phyloP scores from a whole-genome alignment of 148 eudicot genomes.

The Chenopodium quinoa region DNA sequence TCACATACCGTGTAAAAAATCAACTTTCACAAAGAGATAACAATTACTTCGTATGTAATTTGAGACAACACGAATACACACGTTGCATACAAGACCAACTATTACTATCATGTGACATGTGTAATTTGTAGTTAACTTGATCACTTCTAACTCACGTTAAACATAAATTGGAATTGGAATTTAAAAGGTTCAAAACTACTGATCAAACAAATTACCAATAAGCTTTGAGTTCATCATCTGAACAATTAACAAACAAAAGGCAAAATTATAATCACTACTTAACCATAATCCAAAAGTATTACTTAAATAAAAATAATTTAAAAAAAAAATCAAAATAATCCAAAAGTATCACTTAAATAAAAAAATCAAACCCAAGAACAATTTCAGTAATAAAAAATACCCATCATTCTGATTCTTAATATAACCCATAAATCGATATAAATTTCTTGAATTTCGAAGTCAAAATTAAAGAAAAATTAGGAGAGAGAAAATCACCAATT shows the following conservation, averaged over 20 bases:
- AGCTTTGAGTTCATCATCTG: neutral
- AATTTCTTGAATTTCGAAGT: neutral
- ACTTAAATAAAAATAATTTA: neutral
- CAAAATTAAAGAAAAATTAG: neutral
- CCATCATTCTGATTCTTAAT: too few relatives aligned
- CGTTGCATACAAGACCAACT: neutral
- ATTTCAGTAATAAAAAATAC: neutral
- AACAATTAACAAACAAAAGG: neutral
- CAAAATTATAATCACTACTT: neutral
- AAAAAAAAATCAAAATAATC: neutral
- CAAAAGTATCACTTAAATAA: neutral
- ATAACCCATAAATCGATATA: neutral
- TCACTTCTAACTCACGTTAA: neutral
- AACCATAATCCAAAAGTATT: neutral
- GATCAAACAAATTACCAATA: neutral
- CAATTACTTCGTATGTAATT: too few relatives aligned
- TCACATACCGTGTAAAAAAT: neutral
- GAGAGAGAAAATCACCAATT: slow-evolving; percentile 42
- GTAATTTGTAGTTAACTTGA: neutral
- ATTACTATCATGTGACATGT: too few relatives aligned
- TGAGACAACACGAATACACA: too few relatives aligned
- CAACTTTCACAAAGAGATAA: neutral
- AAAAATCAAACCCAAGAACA: neutral
- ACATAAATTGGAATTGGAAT: neutral
- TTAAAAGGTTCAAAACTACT: neutral